Evolutionary conservation across 495 filamentous ascomycete genomes (phyloP).

Genomic region (Hypoxylon rickii): DNA sequence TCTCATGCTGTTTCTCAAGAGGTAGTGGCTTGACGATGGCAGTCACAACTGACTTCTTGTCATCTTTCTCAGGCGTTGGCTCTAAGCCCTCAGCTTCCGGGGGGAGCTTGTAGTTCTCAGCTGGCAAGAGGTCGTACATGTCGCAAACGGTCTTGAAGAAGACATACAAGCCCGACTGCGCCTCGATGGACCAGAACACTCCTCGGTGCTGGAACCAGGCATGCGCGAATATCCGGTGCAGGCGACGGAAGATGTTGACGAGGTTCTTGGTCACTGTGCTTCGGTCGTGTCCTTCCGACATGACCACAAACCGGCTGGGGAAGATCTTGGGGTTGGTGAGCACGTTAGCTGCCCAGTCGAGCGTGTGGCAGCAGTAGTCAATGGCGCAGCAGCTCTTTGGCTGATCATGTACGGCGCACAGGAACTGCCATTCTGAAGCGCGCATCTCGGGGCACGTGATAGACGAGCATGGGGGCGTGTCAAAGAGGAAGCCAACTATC

Average conservation of each 20-base stretch:
- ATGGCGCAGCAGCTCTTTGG: constrained; percentile 97
- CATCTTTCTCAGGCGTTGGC: constrained; percentile 33
- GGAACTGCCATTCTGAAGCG: constrained; percentile 97
- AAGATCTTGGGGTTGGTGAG: constrained; percentile 91
- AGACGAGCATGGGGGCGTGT: constrained; percentile 82
- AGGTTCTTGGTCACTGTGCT: constrained; percentile 77
- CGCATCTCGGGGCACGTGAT: constrained; percentile 96
- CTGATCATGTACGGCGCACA: constrained; percentile 94
- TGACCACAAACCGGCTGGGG: constrained; percentile 80
- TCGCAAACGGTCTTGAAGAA: constrained; percentile 98
- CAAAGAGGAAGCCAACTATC: constrained; percentile 88
- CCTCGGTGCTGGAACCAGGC: constrained; percentile 97
- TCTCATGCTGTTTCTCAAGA: constrained; percentile 41
- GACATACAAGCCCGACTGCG: constrained; percentile 82
- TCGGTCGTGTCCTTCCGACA: constrained; percentile 59
- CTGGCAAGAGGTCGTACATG: constrained; percentile 80
- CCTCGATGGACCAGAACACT: constrained; percentile 97
- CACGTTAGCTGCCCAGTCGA: constrained; percentile 93
- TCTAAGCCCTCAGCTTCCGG: constrained; percentile 85
- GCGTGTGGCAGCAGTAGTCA: constrained; percentile 97
- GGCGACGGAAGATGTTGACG: constrained; percentile 88
- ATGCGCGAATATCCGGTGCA: constrained; percentile 97
- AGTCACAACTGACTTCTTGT: constrained; percentile 43
- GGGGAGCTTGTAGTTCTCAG: constrained; percentile 94
- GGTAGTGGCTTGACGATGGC: constrained; percentile 54